These are phyloP conservation scores for apple (Malus domestica) DNA, from an alignment of 306 rosid genomes.

Conservation along the genomic window DNA sequence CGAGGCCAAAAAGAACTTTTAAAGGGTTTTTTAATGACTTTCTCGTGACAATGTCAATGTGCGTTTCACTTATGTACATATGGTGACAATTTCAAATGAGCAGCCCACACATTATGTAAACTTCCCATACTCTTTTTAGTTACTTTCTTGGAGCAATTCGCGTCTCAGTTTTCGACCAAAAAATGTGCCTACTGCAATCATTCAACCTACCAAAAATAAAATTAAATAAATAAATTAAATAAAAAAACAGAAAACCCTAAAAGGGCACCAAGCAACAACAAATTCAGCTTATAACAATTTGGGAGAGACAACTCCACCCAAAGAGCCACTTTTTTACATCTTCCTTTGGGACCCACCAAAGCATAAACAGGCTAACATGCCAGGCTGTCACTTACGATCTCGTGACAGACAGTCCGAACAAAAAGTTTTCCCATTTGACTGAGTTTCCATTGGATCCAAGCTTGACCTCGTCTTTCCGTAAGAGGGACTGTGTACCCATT, in stretches of 20 bases:
- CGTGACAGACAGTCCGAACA: slow-evolving; percentile 20
- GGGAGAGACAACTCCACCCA: slow-evolving; percentile 15
- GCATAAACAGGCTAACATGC: slow-evolving; percentile 7
- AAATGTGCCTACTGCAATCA: not conserved
- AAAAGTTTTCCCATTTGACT: not conserved
- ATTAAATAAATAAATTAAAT: too few species aligned
- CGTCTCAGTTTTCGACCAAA: not conserved
- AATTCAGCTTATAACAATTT: slow-evolving; percentile 5
- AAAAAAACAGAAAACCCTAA: not conserved
- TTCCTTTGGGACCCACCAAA: not conserved
- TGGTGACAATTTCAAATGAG: not conserved
- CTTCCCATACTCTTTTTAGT: not conserved
- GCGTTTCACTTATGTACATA: not conserved
- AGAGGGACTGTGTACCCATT: not conserved
- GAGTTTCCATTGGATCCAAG: not conserved
- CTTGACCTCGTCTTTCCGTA: not conserved
- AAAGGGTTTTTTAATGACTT: not conserved
- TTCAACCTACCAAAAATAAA: too few species aligned
- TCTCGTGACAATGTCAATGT: not conserved
- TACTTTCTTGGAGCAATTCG: not conserved
- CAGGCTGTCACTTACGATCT: slow-evolving; percentile 30
- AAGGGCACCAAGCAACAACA: slow-evolving; percentile 4
- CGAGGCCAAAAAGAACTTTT: not conserved
- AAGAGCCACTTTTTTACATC: not conserved
- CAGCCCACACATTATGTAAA: not conserved